Evolutionary conservation across 176 grass and related monocot genomes (phyloP).

Genomic region (Raddia guianensis): DNA sequence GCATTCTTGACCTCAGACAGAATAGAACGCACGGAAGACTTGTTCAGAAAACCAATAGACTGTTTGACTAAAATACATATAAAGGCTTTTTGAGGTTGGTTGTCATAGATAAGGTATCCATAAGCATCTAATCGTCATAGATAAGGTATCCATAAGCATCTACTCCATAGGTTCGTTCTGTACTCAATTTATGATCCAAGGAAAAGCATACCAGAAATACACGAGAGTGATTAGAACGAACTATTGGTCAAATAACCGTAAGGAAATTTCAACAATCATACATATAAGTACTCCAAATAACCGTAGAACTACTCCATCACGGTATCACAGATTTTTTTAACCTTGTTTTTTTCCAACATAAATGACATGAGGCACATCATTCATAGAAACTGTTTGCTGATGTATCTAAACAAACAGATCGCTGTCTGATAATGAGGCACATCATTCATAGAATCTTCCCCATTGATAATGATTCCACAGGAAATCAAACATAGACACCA

Average conservation of each 20-base stretch:
- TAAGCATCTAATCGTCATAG: neutral
- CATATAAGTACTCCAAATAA: no score
- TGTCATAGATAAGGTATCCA: neutral
- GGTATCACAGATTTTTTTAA: neutral
- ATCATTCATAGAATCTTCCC: no score
- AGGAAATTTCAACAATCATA: constrained; percentile 43
- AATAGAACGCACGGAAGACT: neutral
- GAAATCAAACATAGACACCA: no score
- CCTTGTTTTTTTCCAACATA: neutral
- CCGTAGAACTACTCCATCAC: neutral
- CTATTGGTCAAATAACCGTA: no score
- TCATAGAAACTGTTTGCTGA: neutral
- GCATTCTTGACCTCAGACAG: neutral
- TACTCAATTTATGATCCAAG: neutral
- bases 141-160: no score
- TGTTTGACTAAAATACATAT: neutral
- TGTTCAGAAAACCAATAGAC: neutral
- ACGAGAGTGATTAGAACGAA: neutral
- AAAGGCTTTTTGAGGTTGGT: neutral
- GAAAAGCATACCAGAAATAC: neutral
- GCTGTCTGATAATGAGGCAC: no score
- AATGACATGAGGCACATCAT: neutral
- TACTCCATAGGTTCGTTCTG: neutral
- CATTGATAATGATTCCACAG: no score
- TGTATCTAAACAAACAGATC: neutral